Evolutionary conservation across 768 basidiomycete genomes (phyloP), one percentile per base, ranked within the genome.

Genomic region (Boletus rex-veris): DNA sequence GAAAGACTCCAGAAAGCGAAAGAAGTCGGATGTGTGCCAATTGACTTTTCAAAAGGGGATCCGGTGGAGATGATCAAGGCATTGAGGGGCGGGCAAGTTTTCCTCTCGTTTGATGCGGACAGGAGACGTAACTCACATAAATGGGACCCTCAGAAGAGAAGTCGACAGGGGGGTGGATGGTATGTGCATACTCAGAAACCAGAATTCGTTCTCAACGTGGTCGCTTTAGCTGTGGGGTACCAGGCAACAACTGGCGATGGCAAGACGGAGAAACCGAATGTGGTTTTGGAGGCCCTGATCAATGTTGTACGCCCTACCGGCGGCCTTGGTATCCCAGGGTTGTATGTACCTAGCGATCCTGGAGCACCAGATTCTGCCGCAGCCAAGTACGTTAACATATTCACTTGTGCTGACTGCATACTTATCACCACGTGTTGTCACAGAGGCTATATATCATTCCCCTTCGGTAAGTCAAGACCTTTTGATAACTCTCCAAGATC

Each of bases 291-390:
- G 55, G 74, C 70, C 12, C 71, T 82, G 69, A 35, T 35, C 33
- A 35, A 35, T 5, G 33, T 35, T 35, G 33, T 35, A 35, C 33
- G 33, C 33, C 33, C 33, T 35, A 35, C 33, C 1, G 33, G 33
- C 14, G 33, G 33, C 12, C 33, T 83, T n/a, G 81, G 81, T 3
- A 78, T 82, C 55, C 81, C 81, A 0, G 80, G 81, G 1, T 63
- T 82, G 6, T 81, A 81, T 54, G 81, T 83, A 6, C 80, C 80
- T 16, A 77, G 73, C 50, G 81, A 82, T 58, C 81, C 81, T 2
- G 80, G 80, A 16, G 81, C 80, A 16, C 78, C 79, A 10, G 79
- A 80, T 59, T 73, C 75, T 16, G 77, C 78, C 47, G 68, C 77
- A 14, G 77, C 77, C 1, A 78, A 78, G 53, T 54, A 19, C 24